Base-by-base conservation (phyloP, 2,329 filamentous ascomycete species). In the Shiraia bambusicola region DNA sequence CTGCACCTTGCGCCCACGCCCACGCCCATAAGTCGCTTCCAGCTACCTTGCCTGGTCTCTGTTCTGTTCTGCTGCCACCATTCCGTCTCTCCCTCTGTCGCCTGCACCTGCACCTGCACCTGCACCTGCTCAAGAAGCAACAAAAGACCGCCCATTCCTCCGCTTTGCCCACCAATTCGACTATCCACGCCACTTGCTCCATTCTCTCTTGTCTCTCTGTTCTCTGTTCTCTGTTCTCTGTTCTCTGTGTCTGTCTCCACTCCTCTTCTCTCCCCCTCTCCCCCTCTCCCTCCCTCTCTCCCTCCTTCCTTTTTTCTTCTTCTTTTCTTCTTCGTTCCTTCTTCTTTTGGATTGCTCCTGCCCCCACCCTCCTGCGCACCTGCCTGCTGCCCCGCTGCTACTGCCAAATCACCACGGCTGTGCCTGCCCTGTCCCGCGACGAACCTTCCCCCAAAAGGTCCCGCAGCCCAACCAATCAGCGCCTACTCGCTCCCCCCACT, bases 401-500 rank as follows among this genome's bases (percentile, higher is more conserved):
- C 25, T n/a, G 27, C 24, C 26, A 33, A 14, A 24, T 38, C 27
- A 29, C 42, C 19, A 22, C 19, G 19, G 19, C 19, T 22, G 16
- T 26, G 19, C 19, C 19, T 22, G 19, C 19, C 19, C 19, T 41
- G 17, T 34, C 26, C 42, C 27, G 38, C 45, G 15, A 13, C 37
- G 19, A 28, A 31, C 12, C 15, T 7, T 27, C n/a, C 29, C 14
- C 22, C 16, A 11, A 13, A 58, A 41, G 57, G 46, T 47, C 49
- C 50, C 53, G 45, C 40, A 40, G 16, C 29, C 37, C 51, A 34
- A 37, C 57, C 61, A 62, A 61, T 61, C 58, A 60, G 48, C 55
- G 42, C 50, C 34, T 28, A 45, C 41, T 37, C 36, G 41, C 52
- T 38, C 44, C 48, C 48, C 53, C 58, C 57, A 58, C 48, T 56